Evolutionary conservation across 805 yeast genomes (phyloP), one percentile per base, ranked within the genome.

Genomic region (Danielozyma ontarioensis): DNA sequence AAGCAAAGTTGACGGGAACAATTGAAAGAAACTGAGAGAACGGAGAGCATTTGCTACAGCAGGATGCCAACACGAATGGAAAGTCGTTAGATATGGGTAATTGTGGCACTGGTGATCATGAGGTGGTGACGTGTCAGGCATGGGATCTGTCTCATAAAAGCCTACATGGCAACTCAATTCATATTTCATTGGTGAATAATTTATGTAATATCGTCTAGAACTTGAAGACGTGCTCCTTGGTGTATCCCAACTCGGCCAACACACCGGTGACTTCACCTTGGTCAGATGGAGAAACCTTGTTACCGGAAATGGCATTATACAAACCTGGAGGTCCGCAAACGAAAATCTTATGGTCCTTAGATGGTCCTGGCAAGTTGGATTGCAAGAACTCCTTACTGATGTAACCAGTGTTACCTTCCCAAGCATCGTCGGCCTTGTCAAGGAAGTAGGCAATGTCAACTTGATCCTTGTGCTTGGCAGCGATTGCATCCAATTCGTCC

Each of bases 301-400:
- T 59, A 55, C 98, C 98, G 19, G 96, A 85, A 46, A 88, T 53
- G 37, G 95, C 88, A 35, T 82, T 72, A 80, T 85, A 85, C 58
- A 93, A 72, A 27, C 84, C 83, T 53, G 96, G 95, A 39, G 98
- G 98, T 36, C 98, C 98, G 64, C 98, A 93, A 36, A 90, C 83
- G 50, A 84, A 90, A 37, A 89, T 74, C 61, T 80, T 76, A 36
- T 52, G 40, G 37, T 77, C 83, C 31, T 64, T 70, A 14, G 72
- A 52, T 23, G 96, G 81, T 44, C 72, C 69, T 37, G 90, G 79
- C 44, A 85, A 62, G 58, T 75, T 63, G 39, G 67, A 56, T 44
- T 68, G 55, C 57, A 90, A 68, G 62, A 70, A 79, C 6, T 84
- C 95, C 66, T 82, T 79, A 57, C 83, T 62, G 55, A 93, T 83